Base-by-base conservation (phyloP, 768 basidiomycete genomes). In the Podaxis pistillaris region DNA sequence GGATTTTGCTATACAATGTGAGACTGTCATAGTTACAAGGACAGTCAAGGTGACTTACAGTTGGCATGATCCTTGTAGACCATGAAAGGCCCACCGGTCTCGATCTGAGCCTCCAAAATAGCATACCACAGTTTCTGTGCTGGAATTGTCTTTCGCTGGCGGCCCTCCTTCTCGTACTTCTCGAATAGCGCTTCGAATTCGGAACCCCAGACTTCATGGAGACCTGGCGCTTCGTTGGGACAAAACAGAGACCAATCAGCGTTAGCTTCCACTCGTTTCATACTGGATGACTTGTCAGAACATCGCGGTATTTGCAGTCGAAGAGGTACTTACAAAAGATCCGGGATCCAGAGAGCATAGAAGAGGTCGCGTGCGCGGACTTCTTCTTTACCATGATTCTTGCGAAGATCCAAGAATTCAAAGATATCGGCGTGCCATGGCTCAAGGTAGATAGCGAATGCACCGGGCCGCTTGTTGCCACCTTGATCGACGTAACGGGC, bases 101-200 rank as follows among this genome's bases (percentile, higher is more conserved):
- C 96, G 68, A 96, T 94, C 76, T 99, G 97, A 12, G 95, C 88
- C 71, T 98, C 97, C 44, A 98, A 80, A 67, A 98, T 88, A 37
- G 95, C 94, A 73, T 96, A 98, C 96, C 97, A 99, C 40, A 99
- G 85, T 77, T 98, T 98, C 75, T 98, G 97, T 2, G 97, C 97
- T 50, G 93, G 87, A 66, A 99, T 78, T 17, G 85, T 83, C 80
- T 90, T 91, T 68, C 89, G 87, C 2, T 89, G 89, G 28, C 93
- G 88, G 22, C 94, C 95, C 73, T 96, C 95, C 61, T 81, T 83
- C 78, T 98, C 96, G 70, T 98, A 98, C 65, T 82, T 85, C 71
- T 87, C 86, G 73, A 90, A 97, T 19, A 96, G 78, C 1, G 80
- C 84, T 69, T 96, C 94, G 65, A 98, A 98, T 72, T 96, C 93